A percentile compares a stretch with the other conserved stretches of the same genome.
Evolutionary conservation across 805 yeast species (phyloP).

Genomic region (Zygoascus tannicola): DNA sequence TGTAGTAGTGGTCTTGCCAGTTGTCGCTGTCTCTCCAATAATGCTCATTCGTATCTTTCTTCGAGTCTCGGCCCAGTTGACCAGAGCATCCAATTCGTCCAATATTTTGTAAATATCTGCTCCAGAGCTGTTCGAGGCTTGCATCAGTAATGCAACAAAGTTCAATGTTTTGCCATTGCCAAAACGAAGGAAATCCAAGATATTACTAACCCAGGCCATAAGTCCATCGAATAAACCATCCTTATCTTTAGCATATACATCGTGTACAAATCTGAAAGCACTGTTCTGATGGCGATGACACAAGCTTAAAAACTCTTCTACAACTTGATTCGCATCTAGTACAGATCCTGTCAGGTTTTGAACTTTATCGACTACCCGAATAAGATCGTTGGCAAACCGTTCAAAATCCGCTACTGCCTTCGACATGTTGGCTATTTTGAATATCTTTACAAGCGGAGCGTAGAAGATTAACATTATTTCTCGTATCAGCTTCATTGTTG

Average conservation of each 20-base stretch:
- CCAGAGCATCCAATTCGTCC: constrained; percentile 33
- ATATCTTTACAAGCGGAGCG: constrained; percentile 61
- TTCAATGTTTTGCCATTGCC: constrained; percentile 45
- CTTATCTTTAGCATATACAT: constrained; percentile 65
- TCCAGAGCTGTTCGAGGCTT: constrained; percentile 5
- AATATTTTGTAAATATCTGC: constrained; percentile 21
- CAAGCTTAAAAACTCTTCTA: constrained; percentile 53
- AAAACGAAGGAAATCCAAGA: constrained; percentile 52
- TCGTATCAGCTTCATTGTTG: constrained; percentile 63
- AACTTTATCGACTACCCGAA: constrained; percentile 43
- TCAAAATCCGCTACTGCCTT: constrained; percentile 56
- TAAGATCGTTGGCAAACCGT: constrained; percentile 57
- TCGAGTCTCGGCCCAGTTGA: constrained; percentile 30
- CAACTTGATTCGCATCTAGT: constrained; percentile 51
- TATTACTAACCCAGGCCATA: constrained; percentile 62
- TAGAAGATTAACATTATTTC: constrained; percentile 64
- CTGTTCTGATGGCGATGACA: constrained; percentile 65
- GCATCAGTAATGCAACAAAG: constrained; percentile 26
- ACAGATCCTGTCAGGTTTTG: constrained; percentile 41
- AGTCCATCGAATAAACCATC: constrained; percentile 62
- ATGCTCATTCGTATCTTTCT: constrained; percentile 25
- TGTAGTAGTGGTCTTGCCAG: constrained; percentile 10
- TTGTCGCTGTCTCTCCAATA: constrained; percentile 17
- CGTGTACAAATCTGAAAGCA: constrained; percentile 67
- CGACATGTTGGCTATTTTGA: constrained; percentile 57